Conservation (phyloP, 2,329 filamentous ascomycete genomes). For the Xylaria sp. region DNA sequence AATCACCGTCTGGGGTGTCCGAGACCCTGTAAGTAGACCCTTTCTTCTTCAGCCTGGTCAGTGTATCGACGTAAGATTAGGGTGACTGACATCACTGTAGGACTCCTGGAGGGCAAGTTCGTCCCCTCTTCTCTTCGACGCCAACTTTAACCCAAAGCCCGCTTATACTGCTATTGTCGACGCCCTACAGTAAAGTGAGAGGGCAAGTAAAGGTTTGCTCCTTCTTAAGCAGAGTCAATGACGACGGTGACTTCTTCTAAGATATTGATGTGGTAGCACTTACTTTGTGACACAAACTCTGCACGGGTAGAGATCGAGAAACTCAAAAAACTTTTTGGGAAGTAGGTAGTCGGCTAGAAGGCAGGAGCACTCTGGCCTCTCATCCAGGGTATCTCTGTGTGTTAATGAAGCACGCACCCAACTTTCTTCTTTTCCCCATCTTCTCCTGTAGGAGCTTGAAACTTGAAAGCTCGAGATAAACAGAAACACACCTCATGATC, state of each 20-base stretch:
- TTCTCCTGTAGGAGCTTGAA: no score
- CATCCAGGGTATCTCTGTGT: no score
- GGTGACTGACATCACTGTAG: constrained; percentile 23
- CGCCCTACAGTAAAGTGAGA: constrained; percentile 4
- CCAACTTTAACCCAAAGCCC: constrained; percentile 46
- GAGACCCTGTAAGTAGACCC: constrained; percentile 37
- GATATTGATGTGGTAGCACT: no score
- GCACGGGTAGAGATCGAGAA: no score
- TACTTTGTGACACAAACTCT: no score
- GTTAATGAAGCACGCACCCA: no score
- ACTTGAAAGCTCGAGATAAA: no score
- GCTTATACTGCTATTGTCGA: constrained; percentile 44
- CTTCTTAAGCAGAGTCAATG: background rate
- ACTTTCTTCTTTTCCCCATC: no score
- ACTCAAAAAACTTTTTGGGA: no score
- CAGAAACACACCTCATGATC: no score
- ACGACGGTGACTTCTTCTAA: background rate
- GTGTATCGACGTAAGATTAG: constrained; percentile 32
- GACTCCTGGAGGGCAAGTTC: constrained; percentile 48
- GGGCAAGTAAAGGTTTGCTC: background rate
- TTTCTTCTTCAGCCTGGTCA: background rate
- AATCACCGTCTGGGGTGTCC: constrained; percentile 58
- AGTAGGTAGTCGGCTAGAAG: no score
- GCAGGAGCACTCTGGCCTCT: no score
- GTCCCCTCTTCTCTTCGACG: constrained; percentile 51